Evolutionary conservation across 768 basidiomycete species (phyloP), one percentile per base, ranked within the genome.

Genomic region (Tubosaeta brunneosetosa): DNA sequence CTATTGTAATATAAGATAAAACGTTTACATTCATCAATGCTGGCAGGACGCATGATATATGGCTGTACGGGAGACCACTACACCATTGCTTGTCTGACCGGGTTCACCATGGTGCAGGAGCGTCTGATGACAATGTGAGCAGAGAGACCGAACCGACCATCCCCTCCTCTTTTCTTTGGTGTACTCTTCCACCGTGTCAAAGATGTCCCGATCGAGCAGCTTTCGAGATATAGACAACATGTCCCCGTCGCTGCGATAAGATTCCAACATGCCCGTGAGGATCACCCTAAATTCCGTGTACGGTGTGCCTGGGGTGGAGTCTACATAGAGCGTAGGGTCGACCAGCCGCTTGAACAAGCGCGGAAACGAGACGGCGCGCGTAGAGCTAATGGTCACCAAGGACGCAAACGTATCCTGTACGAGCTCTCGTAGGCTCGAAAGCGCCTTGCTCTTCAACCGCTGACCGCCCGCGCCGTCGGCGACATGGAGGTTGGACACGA

Each of bases 281-380:
- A 99, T 94, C 11, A 83, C 80, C 42, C 92, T 80, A 70, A 98
- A 95, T 69, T 98, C 94, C 19, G 86, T 84, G 69, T 97, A 98
- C 26, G 84, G 82, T 12, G 84, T 81, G 32, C 82, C 78, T 22
- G 77, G 74, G 1, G 82, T 73, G 3, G 81, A 72, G 19, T 72
- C 65, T 13, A 75, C 67, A 27, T 74, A 67, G 2, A 83, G 74
- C 5, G 83, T 77, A 2, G 86, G 81, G 58, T 92, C 85, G 37
- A 97, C 91, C 4, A 98, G 79, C 6, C 93, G 84, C 60, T 90
- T 93, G 80, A 99, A 95, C 9, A 99, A 74, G 17, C 83, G 82
- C 22, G 97, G 94, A 66, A 99, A 95, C 0, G 94, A 95, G 5
- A 97, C 79, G 0, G 83, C 79, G 14, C 80, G 81, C 0, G 87